phyloP scores from a whole-genome alignment of 179 eudicot species.

The Spinacia oleracea region DNA sequence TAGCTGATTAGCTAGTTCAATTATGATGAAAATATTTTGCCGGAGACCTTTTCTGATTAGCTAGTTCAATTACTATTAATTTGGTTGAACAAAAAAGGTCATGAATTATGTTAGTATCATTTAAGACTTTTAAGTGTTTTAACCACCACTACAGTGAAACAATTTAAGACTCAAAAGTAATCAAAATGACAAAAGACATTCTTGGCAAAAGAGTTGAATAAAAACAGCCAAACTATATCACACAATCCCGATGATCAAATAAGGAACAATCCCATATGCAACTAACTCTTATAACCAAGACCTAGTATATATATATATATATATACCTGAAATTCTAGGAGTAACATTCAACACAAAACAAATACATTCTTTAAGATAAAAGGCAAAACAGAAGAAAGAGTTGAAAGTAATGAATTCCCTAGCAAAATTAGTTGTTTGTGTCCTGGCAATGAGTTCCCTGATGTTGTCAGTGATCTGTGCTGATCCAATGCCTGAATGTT shows the following conservation, averaged over 20 bases:
- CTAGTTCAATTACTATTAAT: too few species aligned
- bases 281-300: background rate
- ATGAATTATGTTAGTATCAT: too few species aligned
- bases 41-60: too few species aligned
- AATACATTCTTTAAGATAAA: background rate
- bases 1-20: too few species aligned
- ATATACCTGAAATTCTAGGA: background rate
- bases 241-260: slow-evolving; percentile 18
- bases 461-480: background rate
- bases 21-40: too few species aligned
- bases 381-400: background rate
- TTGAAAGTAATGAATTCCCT: background rate
- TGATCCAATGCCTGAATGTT: slow-evolving; percentile 1
- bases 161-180: too few species aligned
- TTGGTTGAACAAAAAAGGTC: too few species aligned
- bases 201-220: background rate
- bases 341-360: background rate
- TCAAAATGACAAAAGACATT: too few species aligned
- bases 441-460: background rate
- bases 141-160: too few species aligned
- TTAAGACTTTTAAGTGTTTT: too few species aligned
- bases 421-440: background rate
- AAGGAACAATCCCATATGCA: slow-evolving; percentile 11
- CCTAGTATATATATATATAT: background rate
- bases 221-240: background rate